Conservation (phyloP, 202 grass and related monocot species). For the Panicum virgatum region DNA sequence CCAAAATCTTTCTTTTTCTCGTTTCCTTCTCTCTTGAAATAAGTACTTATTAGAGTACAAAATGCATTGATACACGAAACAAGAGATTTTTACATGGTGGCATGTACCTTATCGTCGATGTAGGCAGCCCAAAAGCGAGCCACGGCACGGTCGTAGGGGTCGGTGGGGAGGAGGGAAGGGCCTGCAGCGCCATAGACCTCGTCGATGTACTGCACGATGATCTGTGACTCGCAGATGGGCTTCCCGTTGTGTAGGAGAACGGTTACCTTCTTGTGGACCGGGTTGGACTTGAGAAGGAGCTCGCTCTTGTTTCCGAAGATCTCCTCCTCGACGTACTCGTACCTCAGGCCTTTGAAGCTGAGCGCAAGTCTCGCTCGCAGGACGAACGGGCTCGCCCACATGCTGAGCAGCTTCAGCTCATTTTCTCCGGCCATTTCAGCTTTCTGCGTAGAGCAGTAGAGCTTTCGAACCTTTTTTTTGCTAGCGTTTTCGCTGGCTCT, state of each 20-base stretch:
- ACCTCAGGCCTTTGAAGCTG: conserved; percentile 44
- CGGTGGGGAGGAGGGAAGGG: conserved; percentile 31
- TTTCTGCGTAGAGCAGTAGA: neutral
- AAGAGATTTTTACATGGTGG: neutral
- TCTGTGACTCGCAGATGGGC: conserved; percentile 43
- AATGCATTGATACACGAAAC: neutral
- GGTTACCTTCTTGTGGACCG: conserved; percentile 39
- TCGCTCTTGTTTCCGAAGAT: conserved; percentile 36
- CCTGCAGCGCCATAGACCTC: neutral
- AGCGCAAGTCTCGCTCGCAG: conserved; percentile 38
- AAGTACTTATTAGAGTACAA: neutral
- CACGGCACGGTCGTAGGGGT: conserved; percentile 42
- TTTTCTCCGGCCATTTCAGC: conserved; percentile 29
- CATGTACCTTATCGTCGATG: conserved; percentile 43
- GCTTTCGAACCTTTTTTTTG: neutral
- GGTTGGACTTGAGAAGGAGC: conserved; percentile 49
- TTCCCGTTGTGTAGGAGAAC: conserved; percentile 39
- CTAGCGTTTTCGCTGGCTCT: neutral
- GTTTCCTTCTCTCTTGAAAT: neutral
- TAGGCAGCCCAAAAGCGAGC: conserved; percentile 52
- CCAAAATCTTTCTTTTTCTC: neutral
- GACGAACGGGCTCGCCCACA: conserved; percentile 34
- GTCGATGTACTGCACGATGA: conserved; percentile 45
- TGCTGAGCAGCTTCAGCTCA: conserved; percentile 49
- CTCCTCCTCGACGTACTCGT: conserved; percentile 46